These are phyloP conservation scores for Pseudozyma pruni DNA, from an alignment of 1,284 basidiomycete genomes.

Conservation along the genomic window DNA sequence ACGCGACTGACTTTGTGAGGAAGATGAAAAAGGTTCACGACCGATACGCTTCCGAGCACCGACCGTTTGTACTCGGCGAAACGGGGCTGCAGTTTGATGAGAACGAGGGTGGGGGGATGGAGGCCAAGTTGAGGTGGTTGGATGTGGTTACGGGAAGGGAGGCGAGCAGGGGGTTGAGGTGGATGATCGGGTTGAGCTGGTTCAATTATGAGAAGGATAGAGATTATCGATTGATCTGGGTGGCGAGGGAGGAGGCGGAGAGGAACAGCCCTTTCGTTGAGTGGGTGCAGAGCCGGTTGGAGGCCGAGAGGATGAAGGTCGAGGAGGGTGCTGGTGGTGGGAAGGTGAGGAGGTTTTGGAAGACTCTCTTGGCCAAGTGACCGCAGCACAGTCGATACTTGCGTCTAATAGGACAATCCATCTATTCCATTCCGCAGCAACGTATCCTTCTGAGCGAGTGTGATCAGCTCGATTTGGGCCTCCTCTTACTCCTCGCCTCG, in stretches of 20 bases:
- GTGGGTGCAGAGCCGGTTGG: neutral
- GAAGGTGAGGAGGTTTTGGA: constrained; percentile 28
- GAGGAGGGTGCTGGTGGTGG: neutral
- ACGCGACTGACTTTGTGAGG: constrained; percentile 15
- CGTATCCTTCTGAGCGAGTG: neutral
- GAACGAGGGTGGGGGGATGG: neutral
- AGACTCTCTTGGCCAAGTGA: constrained; percentile 24
- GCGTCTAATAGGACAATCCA: neutral
- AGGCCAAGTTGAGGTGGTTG: constrained; percentile 28
- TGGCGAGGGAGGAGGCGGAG: neutral
- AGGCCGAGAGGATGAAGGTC: neutral
- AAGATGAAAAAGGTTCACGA: constrained; percentile 37
- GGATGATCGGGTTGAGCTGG: constrained; percentile 24
- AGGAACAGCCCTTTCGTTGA: constrained; percentile 7
- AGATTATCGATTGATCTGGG: constrained; percentile 26
- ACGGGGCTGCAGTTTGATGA: constrained; percentile 37
- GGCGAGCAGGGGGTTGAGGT: constrained; percentile 4
- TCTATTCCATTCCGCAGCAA: neutral
- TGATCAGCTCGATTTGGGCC: constrained; percentile 1
- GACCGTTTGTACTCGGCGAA: constrained; percentile 34
- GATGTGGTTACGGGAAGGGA: constrained; percentile 13
- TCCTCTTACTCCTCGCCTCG: constrained; percentile 1
- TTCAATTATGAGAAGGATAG: constrained; percentile 49
- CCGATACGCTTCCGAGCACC: neutral
- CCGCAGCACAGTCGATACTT: neutral